Evolutionary conservation across 2,329 filamentous ascomycete species (phyloP), one percentile per base, ranked within the genome.

Genomic region (Trematosphaeria pertusa): DNA sequence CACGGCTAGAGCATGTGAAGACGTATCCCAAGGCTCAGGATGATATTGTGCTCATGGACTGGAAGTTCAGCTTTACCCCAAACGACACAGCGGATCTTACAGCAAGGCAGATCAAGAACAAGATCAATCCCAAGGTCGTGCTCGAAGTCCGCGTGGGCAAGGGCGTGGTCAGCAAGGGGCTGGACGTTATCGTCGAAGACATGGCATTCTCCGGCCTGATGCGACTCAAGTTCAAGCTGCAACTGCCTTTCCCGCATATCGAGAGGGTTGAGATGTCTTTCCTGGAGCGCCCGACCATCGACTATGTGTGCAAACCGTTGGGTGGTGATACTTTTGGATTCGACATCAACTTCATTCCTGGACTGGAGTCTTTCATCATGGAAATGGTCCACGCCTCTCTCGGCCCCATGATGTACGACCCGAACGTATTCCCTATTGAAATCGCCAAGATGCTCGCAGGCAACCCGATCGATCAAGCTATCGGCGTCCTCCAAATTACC

Each of bases 61-160:
- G 94, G 94, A 96, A 96, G 66, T 99, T 99, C 74, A 97, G 93
- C 80, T 99, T 99, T 76, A 97, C 90, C 0, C 94, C 94, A 24
- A 97, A 94, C 59, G 95, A 99, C 72, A 89, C 84, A 2, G 86
- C 89, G 58, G 94, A 99, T 72, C 85, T 99, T 82, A 99, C 94
- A 2, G 80, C 87, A 2, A 85, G 88, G 50, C 94, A 99, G 72
- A 76, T 97, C 65, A 93, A 89, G 78, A 91, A 92, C 79, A 97
- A 96, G 79, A 84, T 97, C 73, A 97, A 99, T 68, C 94, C 94
- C 44, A 99, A 97, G 75, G 81, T 99, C 46, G 90, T 97, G 9
- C 83, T 99, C 19, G 94, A 99, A 71, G 91, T 99, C 45, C 87
- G 94, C 54, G 81, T 99, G 42, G 94, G 94, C 51, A 97, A 97